A percentile compares a stretch with the other conserved stretches of the same genome.
Conservation (phyloP, 1,139 yeast species). For the Meyerozyma guilliermondii region DNA sequence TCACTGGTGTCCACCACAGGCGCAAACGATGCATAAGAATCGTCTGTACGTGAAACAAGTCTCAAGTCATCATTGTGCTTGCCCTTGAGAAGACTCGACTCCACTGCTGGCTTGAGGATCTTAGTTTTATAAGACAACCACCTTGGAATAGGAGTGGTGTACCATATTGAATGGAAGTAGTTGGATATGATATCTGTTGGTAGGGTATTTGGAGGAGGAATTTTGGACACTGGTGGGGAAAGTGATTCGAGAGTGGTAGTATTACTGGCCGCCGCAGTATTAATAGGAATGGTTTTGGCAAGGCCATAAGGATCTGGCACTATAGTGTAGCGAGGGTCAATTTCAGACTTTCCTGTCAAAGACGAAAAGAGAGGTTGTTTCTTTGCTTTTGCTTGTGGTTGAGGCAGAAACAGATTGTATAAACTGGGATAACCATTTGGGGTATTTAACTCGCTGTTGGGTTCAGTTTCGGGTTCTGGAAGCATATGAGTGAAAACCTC, state of each 20-base stretch:
- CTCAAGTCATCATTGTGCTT: constrained; percentile 16
- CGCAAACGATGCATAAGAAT: constrained; percentile 67
- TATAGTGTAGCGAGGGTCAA: constrained; percentile 61
- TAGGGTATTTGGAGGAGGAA: constrained; percentile 53
- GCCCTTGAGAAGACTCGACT: constrained; percentile 17
- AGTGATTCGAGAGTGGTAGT: constrained; percentile 46
- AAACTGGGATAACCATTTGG: constrained; percentile 14
- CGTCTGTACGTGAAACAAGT: constrained; percentile 21
- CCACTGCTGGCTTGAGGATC: constrained; percentile 21
- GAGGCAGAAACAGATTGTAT: constrained; percentile 16
- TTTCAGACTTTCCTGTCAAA: constrained; percentile 53
- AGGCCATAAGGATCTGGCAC: constrained; percentile 56
- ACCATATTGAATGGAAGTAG: constrained; percentile 85
- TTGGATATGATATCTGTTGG: constrained; percentile 66
- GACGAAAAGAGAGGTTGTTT: constrained; percentile 69
- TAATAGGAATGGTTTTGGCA: constrained; percentile 55
- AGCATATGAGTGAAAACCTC: constrained; percentile 49
- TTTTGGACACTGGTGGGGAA: constrained; percentile 40
- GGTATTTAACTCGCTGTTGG: constrained; percentile 4
- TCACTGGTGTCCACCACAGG: constrained; percentile 72
- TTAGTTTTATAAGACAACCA: constrained; percentile 63
- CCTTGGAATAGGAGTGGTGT: constrained; percentile 70
- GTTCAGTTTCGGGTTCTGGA: constrained; percentile 26
- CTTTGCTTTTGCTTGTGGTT: constrained; percentile 21
- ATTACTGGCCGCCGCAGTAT: constrained; percentile 21